Conservation (phyloP, 129 eudicot species). For the Daucus carota region DH1_v3.0 NC_030388.2:25030001-25030500, state of each 20-base stretch:
- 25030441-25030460: background rate
- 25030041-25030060: conserved; percentile 99
- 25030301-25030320: conserved; percentile 86
- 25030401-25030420: background rate
- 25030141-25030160: conserved; percentile 38
- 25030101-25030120: background rate
- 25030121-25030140: background rate
- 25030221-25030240: conserved; percentile 94
- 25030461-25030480: conserved; percentile 15
- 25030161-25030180: conserved; percentile 99
- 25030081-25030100: background rate
- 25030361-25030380: conserved; percentile 58
- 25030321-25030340: conserved; percentile 99
- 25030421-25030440: background rate
- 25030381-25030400: background rate
- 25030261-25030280: conserved; percentile 99
- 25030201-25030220: conserved; percentile 98
- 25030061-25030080: conserved; percentile 30
- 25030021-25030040: conserved; percentile 92
- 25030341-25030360: conserved; percentile 96
- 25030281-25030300: conserved; percentile 83
- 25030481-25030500: conserved; percentile 86
- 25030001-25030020: conserved; percentile 74
- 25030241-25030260: conserved; percentile 93
- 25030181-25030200: conserved; percentile 86